Base-by-base conservation (phyloP, 352 stramenopile genomes). In the Blastocystis sp. region DNA sequence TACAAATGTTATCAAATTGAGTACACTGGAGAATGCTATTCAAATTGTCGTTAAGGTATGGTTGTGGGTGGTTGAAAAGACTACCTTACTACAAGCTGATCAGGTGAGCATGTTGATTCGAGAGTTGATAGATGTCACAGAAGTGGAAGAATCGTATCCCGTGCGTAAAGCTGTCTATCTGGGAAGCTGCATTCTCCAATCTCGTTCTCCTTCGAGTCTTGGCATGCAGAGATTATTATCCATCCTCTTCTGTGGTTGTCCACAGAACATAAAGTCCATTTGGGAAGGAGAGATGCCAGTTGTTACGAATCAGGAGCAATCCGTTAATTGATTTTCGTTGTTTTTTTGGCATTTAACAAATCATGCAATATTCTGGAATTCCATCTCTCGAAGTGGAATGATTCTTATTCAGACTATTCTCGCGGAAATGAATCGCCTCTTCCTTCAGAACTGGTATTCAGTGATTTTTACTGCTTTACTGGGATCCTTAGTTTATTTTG, bases 251-350 rank as follows among this genome's bases (percentile, higher is more conserved):
- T 59, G 33, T 33, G 48, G 37, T 22, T 27, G 35, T 17, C 22
- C 24, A 13, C 22, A 56, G 17, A 30, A 33, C 1, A 6, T 60
- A 5, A 40, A 40, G n/a, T 30, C 24, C n/a, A 81, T 60, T 60
- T 81, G 70, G 70, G 42, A 81, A 37, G 70, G 70, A 27, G 70
- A 81, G 27, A 81, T 81, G 70, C 70, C 70, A 5, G 2, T 57
- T 53, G 53, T 27, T 57, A 7, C 58, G 0, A 15, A 48, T 48
- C 40, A 48, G 40, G 40, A 48, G 9, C 9, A 2, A 17, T 17
- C 15, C 3, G 27, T 62, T 62, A 33, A 33, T n/a, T 22, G 6
- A 62, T 33, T n/a, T 3, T 7, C 3, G 5, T 5, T 62, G 56
- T 62, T 62, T 62, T 62, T 33, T 62, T 33, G 27, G 19, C 3